Percentiles rank a stretch among this genome's conserved stretches.
phyloP scores from a whole-genome alignment of 2,329 filamentous ascomycete species.

The Coniochaeta prunicola region DNA sequence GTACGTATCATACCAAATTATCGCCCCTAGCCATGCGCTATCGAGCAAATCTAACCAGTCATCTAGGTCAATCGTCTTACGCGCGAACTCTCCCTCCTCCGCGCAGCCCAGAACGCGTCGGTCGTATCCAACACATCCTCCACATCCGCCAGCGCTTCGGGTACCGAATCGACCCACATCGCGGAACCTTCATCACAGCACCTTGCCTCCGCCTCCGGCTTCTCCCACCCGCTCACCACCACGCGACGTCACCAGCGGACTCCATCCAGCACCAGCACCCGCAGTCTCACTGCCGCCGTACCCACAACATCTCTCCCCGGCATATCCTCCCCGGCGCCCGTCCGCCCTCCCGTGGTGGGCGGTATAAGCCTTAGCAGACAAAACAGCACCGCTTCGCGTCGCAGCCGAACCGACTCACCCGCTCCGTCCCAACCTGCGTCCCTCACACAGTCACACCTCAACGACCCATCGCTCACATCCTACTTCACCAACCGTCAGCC shows the following conservation, averaged over 20 bases:
- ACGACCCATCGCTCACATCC: conserved; percentile 22
- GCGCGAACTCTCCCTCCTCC: conserved; percentile 79
- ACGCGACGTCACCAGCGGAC: conserved; percentile 50
- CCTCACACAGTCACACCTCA: conserved; percentile 38
- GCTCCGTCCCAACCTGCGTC: conserved; percentile 20
- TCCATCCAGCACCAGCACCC: conserved; percentile 45
- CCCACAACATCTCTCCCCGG: conserved; percentile 32
- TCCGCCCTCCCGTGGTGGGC: conserved; percentile 22
- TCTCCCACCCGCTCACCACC: conserved; percentile 46
- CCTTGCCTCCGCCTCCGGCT: conserved; percentile 48
- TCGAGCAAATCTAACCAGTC: conserved; percentile 3
- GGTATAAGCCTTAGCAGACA: conserved; percentile 41
- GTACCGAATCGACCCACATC: conserved; percentile 39
- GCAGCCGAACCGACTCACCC: conserved; percentile 43
- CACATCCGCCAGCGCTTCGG: conserved; percentile 45
- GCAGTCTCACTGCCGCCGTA: conserved; percentile 41
- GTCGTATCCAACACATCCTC: conserved; percentile 61
- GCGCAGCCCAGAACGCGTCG: conserved; percentile 60
- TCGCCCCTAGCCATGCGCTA: neutral
- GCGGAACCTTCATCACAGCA: conserved; percentile 27
- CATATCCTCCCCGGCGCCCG: conserved; percentile 37
- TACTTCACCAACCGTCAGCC: conserved; percentile 25
- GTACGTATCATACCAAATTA: conserved; percentile 40
- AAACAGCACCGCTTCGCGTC: conserved; percentile 47
- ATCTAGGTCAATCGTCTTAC: conserved; percentile 82